Percentiles rank a stretch among this genome's conserved stretches.
These are phyloP conservation scores for Saccharum officinarum DNA, from an alignment of 176 grass and related monocot species.

Conservation along the genomic window DNA sequence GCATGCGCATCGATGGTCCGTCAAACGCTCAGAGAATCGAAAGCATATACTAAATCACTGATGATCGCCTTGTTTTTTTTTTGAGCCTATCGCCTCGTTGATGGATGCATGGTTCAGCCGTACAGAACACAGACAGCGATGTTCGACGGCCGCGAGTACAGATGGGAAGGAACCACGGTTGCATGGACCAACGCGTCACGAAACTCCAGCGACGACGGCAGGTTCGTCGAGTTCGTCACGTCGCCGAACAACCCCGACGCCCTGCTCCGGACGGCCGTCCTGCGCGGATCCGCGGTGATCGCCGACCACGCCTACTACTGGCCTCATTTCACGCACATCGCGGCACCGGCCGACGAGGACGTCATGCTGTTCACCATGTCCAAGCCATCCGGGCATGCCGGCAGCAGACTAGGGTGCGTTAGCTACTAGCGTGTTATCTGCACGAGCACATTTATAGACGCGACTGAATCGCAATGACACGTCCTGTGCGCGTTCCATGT, in stretches of 20 bases:
- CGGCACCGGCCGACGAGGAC: slow-evolving; percentile 56
- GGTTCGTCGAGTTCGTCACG: slow-evolving; percentile 72
- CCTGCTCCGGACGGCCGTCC: slow-evolving; percentile 31
- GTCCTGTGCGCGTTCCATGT: neutral
- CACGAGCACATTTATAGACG: neutral
- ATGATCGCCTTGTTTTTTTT: neutral
- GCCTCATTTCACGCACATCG: slow-evolving; percentile 71
- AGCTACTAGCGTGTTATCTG: neutral
- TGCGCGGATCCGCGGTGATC: slow-evolving; percentile 49
- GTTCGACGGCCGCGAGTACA: slow-evolving; percentile 52
- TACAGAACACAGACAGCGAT: slow-evolving; percentile 37
- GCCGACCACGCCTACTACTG: slow-evolving; percentile 84
- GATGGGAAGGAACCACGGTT: slow-evolving; percentile 41
- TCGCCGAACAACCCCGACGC: slow-evolving; percentile 79
- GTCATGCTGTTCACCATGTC: slow-evolving; percentile 75
- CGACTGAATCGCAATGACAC: neutral
- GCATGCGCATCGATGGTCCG: no score
- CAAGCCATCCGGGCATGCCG: slow-evolving; percentile 67
- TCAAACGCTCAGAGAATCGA: no score
- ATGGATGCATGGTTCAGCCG: slow-evolving; percentile 20
- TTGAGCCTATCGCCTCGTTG: no score
- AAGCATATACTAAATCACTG: no score
- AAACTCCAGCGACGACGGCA: neutral
- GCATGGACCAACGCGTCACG: slow-evolving; percentile 37
- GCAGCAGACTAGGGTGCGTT: slow-evolving; percentile 68